Evolutionary conservation across 805 yeast genomes (phyloP), one percentile per base, ranked within the genome.

Genomic region (Huiozyma naganishii): DNA sequence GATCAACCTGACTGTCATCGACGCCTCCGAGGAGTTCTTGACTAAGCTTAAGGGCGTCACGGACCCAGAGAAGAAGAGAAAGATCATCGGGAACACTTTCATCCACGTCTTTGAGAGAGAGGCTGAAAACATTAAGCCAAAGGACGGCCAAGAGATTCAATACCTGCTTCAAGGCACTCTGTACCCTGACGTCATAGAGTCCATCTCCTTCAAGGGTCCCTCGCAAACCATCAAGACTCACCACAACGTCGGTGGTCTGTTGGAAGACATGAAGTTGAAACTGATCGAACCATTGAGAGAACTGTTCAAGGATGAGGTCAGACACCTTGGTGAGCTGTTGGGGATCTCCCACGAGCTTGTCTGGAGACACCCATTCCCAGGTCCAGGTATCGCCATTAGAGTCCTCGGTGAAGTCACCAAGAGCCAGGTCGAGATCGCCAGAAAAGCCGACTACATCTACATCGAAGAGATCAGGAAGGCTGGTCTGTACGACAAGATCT

Each of bases 291-390:
- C 99, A 45, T 77, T 92, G 65, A 83, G 99, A 70, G 99, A 92
- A 74, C 77, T 92, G 60, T 92, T 92, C 78, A 92, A 92, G 72
- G 99, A 92, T 67, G 99, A 92, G 75, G 99, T 92, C 46, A 87
- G 99, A 69, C 85, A 82, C 57, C 73, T 92, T 55, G 99, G 99
- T 69, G 86, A 87, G 72, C 70, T 92, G 43, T 71, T 92, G 71
- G 96, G 95, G 41, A 90, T 92, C 57, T 94, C 97, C 32, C 92
- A 86, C 62, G 97, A 92, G 57, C 76, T 92, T 56, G 97, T 92
- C 54, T 90, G 97, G 97, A 86, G 99, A 76, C 99, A 92, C 66
- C 99, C 99, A 45, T 92, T 92, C 95, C 99, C 99, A 58, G 99
- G 99, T 65, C 99, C 99, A 65, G 99, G 99, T 73, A 84, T 92